Percentiles rank a stretch among this genome's conserved stretches.
phyloP scores from a whole-genome alignment of 2,329 filamentous ascomycete species.

The Plectosphaerella cucumerina region DNA sequence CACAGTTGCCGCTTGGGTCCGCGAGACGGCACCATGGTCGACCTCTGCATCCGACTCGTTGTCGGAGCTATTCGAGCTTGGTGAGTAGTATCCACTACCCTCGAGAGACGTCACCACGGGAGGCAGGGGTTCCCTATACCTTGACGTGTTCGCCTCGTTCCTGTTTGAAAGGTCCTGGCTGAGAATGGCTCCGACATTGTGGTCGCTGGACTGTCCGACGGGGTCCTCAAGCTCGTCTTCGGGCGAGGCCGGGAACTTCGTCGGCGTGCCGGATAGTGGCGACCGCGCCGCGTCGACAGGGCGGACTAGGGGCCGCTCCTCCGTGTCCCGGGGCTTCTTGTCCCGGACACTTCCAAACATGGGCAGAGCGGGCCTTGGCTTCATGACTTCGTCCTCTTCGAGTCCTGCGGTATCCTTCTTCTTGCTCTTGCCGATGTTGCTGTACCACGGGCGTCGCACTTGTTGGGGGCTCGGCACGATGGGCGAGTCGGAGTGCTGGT shows the following conservation, averaged over 20 bases:
- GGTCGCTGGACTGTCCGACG: conserved; percentile 56
- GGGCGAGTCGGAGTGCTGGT: conserved; percentile 33
- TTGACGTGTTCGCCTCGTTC: conserved; percentile 52
- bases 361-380: conserved; percentile 68
- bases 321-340: conserved; percentile 50
- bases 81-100: conserved; percentile 58
- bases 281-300: conserved; percentile 37
- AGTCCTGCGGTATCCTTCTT: conserved; percentile 43
- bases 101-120: conserved; percentile 69
- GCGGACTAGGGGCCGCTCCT: conserved; percentile 57
- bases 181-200: conserved; percentile 52
- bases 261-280: conserved; percentile 20
- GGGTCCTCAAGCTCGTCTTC: conserved; percentile 16
- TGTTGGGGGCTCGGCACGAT: conserved; percentile 31
- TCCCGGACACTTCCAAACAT: conserved; percentile 72
- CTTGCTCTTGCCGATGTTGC: conserved; percentile 39
- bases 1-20: not conserved
- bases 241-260: conserved; percentile 5
- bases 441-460: conserved; percentile 40
- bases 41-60: conserved; percentile 26
- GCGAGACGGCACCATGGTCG: not conserved
- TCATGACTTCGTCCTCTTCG: conserved; percentile 67
- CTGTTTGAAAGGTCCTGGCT: conserved; percentile 48
- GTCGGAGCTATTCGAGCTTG: conserved; percentile 42
- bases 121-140: conserved; percentile 61